Conservation (phyloP, 768 basidiomycete genomes). For the Lactarius sp. region DNA sequence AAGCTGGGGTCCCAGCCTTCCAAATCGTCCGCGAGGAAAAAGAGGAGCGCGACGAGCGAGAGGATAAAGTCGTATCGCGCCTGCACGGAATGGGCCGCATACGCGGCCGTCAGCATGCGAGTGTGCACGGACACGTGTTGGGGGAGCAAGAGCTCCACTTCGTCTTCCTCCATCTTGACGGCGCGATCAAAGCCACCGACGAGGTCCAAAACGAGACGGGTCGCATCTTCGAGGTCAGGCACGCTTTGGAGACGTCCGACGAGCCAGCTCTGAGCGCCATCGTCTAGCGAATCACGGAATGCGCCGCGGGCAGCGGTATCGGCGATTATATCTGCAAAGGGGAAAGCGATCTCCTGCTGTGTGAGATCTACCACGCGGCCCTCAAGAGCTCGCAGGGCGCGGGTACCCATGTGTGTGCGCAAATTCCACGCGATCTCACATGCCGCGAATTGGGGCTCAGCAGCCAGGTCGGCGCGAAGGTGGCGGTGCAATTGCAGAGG, state of each 20-base stretch:
- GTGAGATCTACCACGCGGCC: constrained; percentile 55
- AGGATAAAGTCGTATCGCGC: constrained; percentile 75
- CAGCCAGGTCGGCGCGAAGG: constrained; percentile 40
- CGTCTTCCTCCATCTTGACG: constrained; percentile 74
- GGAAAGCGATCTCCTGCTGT: constrained; percentile 74
- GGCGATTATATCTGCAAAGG: constrained; percentile 67
- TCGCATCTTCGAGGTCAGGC: constrained; percentile 50
- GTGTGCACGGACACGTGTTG: constrained; percentile 57
- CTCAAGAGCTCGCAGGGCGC: constrained; percentile 42
- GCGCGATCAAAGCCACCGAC: constrained; percentile 65
- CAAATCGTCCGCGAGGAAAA: constrained; percentile 66
- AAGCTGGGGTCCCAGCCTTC: constrained; percentile 58
- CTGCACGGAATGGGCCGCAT: constrained; percentile 55
- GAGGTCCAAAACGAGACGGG: constrained; percentile 57
- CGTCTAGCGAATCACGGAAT: constrained; percentile 54
- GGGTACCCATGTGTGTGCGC: constrained; percentile 46
- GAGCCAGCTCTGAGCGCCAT: constrained; percentile 58
- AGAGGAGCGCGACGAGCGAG: constrained; percentile 58
- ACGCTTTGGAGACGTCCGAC: constrained; percentile 53
- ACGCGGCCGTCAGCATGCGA: constrained; percentile 56
- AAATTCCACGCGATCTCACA: constrained; percentile 62
- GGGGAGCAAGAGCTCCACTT: constrained; percentile 50
- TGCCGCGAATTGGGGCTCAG: constrained; percentile 52
- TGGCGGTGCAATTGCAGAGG: constrained; percentile 53
- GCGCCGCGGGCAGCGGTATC: constrained; percentile 54